phyloP scores from a whole-genome alignment of 176 grass and related monocot species.

The Lolium rigidum region DNA sequence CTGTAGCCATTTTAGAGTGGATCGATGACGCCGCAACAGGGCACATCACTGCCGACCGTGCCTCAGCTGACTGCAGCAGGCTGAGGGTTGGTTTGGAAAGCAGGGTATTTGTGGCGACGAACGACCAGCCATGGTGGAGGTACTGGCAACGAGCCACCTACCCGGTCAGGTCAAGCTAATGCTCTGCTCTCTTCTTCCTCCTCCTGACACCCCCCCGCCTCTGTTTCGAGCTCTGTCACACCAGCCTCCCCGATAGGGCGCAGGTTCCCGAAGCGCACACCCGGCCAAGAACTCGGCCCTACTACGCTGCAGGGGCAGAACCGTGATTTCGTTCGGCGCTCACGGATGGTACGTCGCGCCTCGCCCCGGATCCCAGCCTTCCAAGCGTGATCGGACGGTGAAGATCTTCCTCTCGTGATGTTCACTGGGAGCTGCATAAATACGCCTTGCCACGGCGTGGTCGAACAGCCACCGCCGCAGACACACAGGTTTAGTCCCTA shows the following conservation, averaged over 20 bases:
- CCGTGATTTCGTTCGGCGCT: neutral
- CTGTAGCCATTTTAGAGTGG: conserved; percentile 3
- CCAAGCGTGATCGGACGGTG: neutral
- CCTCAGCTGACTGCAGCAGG: neutral
- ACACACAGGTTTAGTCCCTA: neutral
- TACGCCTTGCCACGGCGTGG: neutral
- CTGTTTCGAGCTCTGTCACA: neutral
- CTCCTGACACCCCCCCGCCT: neutral
- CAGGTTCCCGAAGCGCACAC: conserved; percentile 40
- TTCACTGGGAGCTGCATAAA: neutral
- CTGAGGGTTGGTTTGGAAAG: neutral
- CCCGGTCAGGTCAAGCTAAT: conserved; percentile 26
- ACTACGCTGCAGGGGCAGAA: neutral
- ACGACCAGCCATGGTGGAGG: neutral
- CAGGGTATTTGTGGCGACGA: neutral
- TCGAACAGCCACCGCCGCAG: neutral
- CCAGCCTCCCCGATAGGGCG: neutral
- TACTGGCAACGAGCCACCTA: neutral
- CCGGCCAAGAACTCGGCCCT: neutral
- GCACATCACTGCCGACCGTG: neutral
- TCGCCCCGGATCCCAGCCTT: neutral
- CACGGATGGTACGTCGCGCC: too few relatives aligned
- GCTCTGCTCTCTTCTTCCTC: neutral
- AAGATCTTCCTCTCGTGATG: neutral
- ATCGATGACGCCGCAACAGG: neutral